A percentile compares a stretch with the other conserved stretches of the same genome.
These are phyloP conservation scores for Saturnispora kantuleensis DNA, from an alignment of 805 yeast genomes.

Conservation along the genomic window DNA sequence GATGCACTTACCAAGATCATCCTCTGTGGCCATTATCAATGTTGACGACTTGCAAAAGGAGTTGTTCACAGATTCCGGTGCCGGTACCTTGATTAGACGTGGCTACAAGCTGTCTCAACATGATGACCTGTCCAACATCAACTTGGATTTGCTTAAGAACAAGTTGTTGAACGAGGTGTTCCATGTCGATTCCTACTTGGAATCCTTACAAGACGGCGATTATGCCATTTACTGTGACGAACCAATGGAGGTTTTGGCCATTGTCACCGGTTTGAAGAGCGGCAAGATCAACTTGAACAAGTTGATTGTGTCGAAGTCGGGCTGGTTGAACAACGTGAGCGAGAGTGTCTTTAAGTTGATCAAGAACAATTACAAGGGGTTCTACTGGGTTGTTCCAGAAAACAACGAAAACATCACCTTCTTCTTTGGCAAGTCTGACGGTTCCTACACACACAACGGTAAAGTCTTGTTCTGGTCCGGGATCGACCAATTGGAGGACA, in stretches of 20 bases:
- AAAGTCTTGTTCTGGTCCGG: conserved; percentile 94
- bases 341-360: conserved; percentile 86
- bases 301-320: conserved; percentile 77
- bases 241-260: conserved; percentile 88
- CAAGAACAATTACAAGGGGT: conserved; percentile 56
- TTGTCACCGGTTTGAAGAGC: conserved; percentile 41
- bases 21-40: conserved; percentile 94
- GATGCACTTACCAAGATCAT: conserved; percentile 90
- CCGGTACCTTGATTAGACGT: conserved; percentile 96
- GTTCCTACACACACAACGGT: conserved; percentile 85
- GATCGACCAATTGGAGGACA: conserved; percentile 50
- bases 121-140: conserved; percentile 57
- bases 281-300: conserved; percentile 66
- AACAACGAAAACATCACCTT: conserved; percentile 85
- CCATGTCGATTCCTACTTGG: conserved; percentile 75
- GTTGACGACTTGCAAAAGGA: conserved; percentile 95
- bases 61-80: conserved; percentile 96
- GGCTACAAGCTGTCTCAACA: conserved; percentile 82
- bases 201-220: conserved; percentile 39
- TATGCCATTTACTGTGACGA: conserved; percentile 90
- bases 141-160: conserved; percentile 53
- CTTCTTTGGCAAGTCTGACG: conserved; percentile 89
- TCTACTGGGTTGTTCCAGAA: conserved; percentile 87
- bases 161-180: conserved; percentile 69
- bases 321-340: conserved; percentile 96